Evolutionary conservation across 2,329 filamentous ascomycete species (phyloP).

Genomic region (Amauroascus verrucosus): DNA sequence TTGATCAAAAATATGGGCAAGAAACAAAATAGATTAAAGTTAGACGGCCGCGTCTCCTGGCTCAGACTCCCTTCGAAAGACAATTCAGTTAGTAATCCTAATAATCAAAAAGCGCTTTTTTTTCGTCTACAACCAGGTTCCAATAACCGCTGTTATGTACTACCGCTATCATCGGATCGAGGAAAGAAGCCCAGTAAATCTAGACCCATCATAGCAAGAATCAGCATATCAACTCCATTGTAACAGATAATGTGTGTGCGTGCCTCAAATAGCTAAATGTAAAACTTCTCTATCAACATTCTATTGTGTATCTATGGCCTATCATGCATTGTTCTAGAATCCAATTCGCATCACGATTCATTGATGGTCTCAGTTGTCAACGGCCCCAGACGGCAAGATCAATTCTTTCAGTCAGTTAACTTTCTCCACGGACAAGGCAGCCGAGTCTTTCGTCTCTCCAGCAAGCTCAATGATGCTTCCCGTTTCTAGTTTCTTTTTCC

Average conservation of each 20-base stretch:
- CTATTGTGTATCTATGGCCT: too few species aligned
- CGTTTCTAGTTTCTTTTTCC: slow-evolving; percentile 40
- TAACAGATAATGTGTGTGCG: too few species aligned
- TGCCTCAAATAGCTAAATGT: too few species aligned
- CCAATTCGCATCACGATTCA: neutral
- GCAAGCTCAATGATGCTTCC: slow-evolving; percentile 23
- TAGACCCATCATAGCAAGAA: too few species aligned
- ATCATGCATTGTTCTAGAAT: neutral
- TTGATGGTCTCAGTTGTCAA: neutral
- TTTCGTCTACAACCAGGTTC: too few species aligned
- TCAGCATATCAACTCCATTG: too few species aligned
- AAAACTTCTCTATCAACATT: too few species aligned
- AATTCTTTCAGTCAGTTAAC: neutral
- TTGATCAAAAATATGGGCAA: neutral
- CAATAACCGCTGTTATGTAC: too few species aligned
- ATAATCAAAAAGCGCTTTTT: slow-evolving; percentile 3
- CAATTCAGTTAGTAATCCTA: neutral
- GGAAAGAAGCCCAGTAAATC: too few species aligned
- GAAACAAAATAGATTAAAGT: neutral
- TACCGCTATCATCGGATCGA: too few species aligned
- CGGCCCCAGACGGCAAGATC: too few species aligned
- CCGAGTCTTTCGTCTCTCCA: neutral
- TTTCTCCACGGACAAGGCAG: neutral
- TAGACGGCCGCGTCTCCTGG: neutral
- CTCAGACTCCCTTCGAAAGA: neutral